Evolutionary conservation across 306 rosid genomes (phyloP).

Genomic region (Cucurbita pepo): DNA sequence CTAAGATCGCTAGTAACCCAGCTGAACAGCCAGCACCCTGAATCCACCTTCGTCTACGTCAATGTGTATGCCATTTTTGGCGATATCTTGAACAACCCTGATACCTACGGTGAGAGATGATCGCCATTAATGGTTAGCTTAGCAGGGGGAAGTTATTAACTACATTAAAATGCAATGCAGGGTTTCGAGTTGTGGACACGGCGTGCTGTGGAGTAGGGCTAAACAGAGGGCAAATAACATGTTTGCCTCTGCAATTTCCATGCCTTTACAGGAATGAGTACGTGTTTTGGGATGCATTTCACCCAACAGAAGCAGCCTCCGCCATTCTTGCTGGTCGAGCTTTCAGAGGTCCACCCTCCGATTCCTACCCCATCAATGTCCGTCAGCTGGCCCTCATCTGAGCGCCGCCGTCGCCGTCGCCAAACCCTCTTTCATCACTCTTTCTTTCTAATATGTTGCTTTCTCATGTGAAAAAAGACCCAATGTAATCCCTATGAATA

Average conservation of each 20-base stretch:
- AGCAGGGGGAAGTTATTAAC: too few relatives aligned
- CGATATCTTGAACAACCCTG: constrained; percentile 62
- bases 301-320: constrained; percentile 52
- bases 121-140: too few relatives aligned
- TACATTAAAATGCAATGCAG: constrained; percentile 13
- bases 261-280: constrained; percentile 30
- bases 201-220: constrained; percentile 69
- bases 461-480: background rate
- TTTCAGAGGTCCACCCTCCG: constrained; percentile 36
- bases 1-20: constrained; percentile 37
- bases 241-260: constrained; percentile 41
- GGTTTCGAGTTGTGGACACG: constrained; percentile 42
- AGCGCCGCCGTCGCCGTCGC: background rate
- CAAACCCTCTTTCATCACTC: background rate
- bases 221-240: constrained; percentile 40
- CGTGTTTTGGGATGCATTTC: constrained; percentile 80
- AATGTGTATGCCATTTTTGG: constrained; percentile 42
- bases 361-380: constrained; percentile 54
- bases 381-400: constrained; percentile 44
- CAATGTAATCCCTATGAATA: background rate
- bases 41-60: constrained; percentile 34
- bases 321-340: constrained; percentile 51
- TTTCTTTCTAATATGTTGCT: background rate
- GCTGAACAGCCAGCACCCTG: constrained; percentile 29
- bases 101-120: constrained; percentile 26